A percentile compares a stretch with the other conserved stretches of the same genome.
Evolutionary conservation across 1,284 basidiomycete species (phyloP).

Genomic region (Leccinum fuscescens): DNA sequence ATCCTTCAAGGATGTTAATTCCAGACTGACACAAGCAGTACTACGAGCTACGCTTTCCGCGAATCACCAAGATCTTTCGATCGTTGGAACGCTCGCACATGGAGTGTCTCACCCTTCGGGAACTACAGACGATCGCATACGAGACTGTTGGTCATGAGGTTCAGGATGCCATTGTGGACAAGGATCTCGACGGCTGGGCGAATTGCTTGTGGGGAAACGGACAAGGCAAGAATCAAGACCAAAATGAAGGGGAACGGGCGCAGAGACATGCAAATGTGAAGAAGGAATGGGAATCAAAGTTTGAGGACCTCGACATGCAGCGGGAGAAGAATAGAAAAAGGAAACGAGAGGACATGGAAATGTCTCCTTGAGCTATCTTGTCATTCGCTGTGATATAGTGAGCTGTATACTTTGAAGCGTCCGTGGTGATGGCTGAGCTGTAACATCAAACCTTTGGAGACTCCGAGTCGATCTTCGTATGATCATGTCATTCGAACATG

Average conservation of each 20-base stretch:
- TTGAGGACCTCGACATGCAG: slow-evolving; percentile 26
- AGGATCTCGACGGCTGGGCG: slow-evolving; percentile 30
- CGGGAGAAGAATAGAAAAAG: background rate
- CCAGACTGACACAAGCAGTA: too few species aligned
- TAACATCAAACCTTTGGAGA: background rate
- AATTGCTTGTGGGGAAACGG: slow-evolving; percentile 28
- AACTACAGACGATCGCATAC: slow-evolving; percentile 52
- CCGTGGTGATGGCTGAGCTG: background rate
- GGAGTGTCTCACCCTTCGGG: slow-evolving; percentile 47
- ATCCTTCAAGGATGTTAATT: too few species aligned
- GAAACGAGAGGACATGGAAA: slow-evolving; percentile 26
- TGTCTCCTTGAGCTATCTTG: slow-evolving; percentile 25
- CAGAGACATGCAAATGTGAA: slow-evolving; percentile 21
- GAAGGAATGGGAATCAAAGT: slow-evolving; percentile 29
- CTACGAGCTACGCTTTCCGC: slow-evolving; percentile 12
- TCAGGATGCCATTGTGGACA: slow-evolving; percentile 29
- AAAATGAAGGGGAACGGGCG: slow-evolving; percentile 12
- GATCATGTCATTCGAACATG: background rate
- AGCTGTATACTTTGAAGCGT: background rate
- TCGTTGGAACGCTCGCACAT: slow-evolving; percentile 60
- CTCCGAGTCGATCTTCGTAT: too few species aligned
- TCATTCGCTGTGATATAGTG: background rate
- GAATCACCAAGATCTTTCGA: slow-evolving; percentile 68
- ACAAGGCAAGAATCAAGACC: background rate
- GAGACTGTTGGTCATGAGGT: slow-evolving; percentile 50